phyloP scores from a whole-genome alignment of 2,329 filamentous ascomycete genomes.

The Pseudogymnoascus sp. region DNA sequence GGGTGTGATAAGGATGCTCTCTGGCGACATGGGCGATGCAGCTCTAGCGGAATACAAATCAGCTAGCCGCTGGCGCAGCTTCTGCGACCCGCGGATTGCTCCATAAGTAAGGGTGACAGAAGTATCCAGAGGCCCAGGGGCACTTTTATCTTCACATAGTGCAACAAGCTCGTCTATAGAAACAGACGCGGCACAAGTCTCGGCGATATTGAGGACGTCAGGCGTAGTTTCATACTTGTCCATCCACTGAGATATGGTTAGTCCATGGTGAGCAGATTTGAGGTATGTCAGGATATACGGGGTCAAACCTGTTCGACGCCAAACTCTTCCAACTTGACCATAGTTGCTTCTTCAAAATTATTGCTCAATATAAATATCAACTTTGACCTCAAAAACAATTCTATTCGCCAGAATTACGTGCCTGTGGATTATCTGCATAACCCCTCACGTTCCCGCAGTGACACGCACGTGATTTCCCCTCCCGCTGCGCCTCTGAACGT shows the following conservation, averaged over 20 bases:
- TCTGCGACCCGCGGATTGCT: conserved; percentile 57
- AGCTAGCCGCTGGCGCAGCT: conserved; percentile 56
- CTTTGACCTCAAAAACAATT: neutral
- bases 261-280: neutral
- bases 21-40: conserved; percentile 37
- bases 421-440: neutral
- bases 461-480: neutral
- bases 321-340: conserved; percentile 35
- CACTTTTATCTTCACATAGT: conserved; percentile 46
- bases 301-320: conserved; percentile 17
- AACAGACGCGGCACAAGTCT: conserved; percentile 69
- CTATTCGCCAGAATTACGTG: neutral
- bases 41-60: conserved; percentile 52
- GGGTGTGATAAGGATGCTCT: conserved; percentile 66
- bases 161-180: conserved; percentile 58
- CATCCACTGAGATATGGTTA: conserved; percentile 45
- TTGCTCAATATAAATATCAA: neutral
- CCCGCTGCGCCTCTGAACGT: neutral
- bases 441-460: neutral
- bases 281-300: neutral
- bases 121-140: conserved; percentile 37
- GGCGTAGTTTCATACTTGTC: conserved; percentile 49
- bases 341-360: conserved; percentile 15
- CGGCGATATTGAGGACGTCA: conserved; percentile 60
- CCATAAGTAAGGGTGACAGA: conserved; percentile 63